phyloP scores from a whole-genome alignment of 176 grass and related monocot genomes.

The Aegilops speltoides region DNA sequence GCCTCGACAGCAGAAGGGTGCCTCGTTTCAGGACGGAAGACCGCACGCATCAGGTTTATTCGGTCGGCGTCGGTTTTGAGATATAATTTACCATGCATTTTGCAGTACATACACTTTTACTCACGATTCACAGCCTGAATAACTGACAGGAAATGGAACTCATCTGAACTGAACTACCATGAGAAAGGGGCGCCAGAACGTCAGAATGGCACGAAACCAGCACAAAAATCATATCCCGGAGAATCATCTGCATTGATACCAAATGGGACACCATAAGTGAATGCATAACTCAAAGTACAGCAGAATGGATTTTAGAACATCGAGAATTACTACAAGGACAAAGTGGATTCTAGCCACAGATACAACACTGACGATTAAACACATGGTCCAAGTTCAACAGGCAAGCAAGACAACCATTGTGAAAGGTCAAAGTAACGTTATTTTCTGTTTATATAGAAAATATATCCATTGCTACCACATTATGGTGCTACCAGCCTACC shows the following conservation, averaged over 20 bases:
- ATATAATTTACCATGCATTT: slow-evolving; percentile 15
- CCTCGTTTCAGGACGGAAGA: background rate
- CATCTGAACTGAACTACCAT: slow-evolving; percentile 10
- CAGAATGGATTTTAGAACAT: background rate
- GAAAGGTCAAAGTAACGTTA: background rate
- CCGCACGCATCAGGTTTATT: too few species aligned
- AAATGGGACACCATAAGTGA: background rate
- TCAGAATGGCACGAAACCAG: background rate
- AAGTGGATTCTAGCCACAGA: background rate
- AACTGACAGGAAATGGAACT: slow-evolving; percentile 2
- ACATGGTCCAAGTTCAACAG: background rate
- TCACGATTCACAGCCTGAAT: background rate
- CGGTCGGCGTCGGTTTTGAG: background rate
- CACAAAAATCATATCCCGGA: background rate
- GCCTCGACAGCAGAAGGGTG: background rate
- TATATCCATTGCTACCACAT: background rate
- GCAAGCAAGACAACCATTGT: background rate
- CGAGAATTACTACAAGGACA: background rate
- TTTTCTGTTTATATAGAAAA: background rate
- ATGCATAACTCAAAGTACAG: background rate
- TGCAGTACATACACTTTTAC: background rate
- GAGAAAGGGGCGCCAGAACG: background rate
- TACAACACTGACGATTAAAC: background rate
- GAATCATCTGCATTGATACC: slow-evolving; percentile 16
- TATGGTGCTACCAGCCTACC: background rate